These are phyloP conservation scores for Cytospora mali DNA, from an alignment of 2,329 filamentous ascomycete species.

Conservation along the genomic window DNA sequence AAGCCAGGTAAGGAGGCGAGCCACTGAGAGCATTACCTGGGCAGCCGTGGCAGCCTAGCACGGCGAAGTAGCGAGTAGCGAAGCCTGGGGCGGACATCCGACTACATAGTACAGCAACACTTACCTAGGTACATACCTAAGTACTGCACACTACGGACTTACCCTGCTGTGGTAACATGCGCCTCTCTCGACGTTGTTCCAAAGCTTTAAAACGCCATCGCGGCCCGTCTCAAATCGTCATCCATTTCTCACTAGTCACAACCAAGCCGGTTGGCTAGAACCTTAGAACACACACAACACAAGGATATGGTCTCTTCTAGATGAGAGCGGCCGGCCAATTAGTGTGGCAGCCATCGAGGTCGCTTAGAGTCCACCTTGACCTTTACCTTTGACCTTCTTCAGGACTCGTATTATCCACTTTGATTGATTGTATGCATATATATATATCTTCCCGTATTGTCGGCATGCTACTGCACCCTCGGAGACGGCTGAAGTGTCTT, in stretches of 20 bases:
- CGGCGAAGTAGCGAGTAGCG: neutral
- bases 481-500: neutral
- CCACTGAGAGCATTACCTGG: too few relatives aligned
- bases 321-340: too few relatives aligned
- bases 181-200: neutral
- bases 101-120: too few relatives aligned
- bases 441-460: neutral
- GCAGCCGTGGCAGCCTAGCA: neutral
- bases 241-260: neutral
- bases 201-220: neutral
- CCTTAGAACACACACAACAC: too few relatives aligned
- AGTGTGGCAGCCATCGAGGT: too few relatives aligned
- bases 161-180: neutral
- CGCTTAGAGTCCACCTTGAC: too few relatives aligned
- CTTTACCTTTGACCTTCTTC: too few relatives aligned
- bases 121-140: too few relatives aligned
- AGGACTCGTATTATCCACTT: too few relatives aligned
- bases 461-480: neutral
- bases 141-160: neutral
- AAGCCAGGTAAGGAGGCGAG: too few relatives aligned
- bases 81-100: neutral
- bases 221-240: constrained; percentile 10
- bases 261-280: too few relatives aligned
- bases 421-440: neutral
- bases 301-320: neutral